phyloP scores from a whole-genome alignment of 305 asterid genomes.

The Fraxinus baroniana region DNA sequence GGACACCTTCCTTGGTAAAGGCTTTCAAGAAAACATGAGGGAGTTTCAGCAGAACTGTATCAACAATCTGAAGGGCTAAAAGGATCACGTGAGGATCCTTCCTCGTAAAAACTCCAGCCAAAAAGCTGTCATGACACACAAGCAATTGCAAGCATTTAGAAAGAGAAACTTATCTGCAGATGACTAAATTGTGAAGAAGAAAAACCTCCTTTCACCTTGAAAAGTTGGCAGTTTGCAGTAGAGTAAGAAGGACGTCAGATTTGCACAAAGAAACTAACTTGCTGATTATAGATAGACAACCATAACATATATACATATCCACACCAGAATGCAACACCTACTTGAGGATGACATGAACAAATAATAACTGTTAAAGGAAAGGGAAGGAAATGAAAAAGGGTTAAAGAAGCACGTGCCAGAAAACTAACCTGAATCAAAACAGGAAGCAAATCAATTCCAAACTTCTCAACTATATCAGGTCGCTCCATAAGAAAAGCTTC shows the following conservation, averaged over 20 bases:
- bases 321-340: constrained; percentile 95
- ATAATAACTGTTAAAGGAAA: constrained; percentile 12
- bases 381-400: constrained; percentile 1
- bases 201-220: constrained; percentile 61
- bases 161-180: neutral
- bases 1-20: constrained; percentile 87
- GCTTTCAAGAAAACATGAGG: constrained; percentile 63
- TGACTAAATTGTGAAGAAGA: constrained; percentile 20
- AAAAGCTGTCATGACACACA: constrained; percentile 53
- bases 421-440: constrained; percentile 70
- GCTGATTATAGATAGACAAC: constrained; percentile 82
- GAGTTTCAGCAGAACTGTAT: constrained; percentile 70
- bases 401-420: constrained; percentile 20
- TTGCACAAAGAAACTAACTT: constrained; percentile 83
- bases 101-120: constrained; percentile 90
- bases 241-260: constrained; percentile 56
- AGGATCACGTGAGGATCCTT: constrained; percentile 80
- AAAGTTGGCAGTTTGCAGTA: constrained; percentile 65
- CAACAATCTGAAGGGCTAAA: constrained; percentile 76
- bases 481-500: constrained; percentile 59
- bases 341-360: constrained; percentile 33
- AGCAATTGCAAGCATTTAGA: constrained; percentile 14
- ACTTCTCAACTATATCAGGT: constrained; percentile 73
- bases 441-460: constrained; percentile 85
- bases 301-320: constrained; percentile 65